Base-by-base conservation (phyloP, 2,329 filamentous ascomycete genomes). In the Penicillium sp. region DNA sequence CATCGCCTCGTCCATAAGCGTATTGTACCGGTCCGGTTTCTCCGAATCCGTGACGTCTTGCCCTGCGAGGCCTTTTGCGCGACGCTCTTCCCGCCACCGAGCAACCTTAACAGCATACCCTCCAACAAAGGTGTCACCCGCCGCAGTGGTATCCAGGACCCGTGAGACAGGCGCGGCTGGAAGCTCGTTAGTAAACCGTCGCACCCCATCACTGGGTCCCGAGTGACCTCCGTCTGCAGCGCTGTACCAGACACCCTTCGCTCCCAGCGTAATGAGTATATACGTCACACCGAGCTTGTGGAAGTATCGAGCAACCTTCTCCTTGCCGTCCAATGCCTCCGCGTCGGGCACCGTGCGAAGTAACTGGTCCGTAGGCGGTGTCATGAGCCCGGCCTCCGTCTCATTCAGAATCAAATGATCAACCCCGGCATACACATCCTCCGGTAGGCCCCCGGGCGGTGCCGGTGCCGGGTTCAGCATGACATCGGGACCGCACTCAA, bases 91-190 rank as follows among this genome's bases (percentile, higher is more conserved):
- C 24, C 72, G 73, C 55, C 74, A 71, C 55, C 77, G 79, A 38
- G 90, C 89, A 29, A 88, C 82, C 53, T 86, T 83, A 24, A 94
- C 83, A 3, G 90, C 89, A 71, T 96, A 96, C 21, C 85, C 88
- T 2, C 94, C 93, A 5, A 95, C 90, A 75, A 97, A 97, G 0
- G 93, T 97, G 72, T 97, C 93, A 0, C 93, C 93, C 5, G 94
- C 94, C 1, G 89, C 93, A 7, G 93, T 97, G 1, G 93, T 97
- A 72, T 97, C 93, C 4, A 97, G 85, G 1, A 97, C 93, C 53
- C 82, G 75, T 4, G 71, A 75, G 16, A 90, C 88, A 72, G 88
- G 88, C 57, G 83, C 80, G 0, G 89, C 90, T 4, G 79, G 76
- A 1, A 92, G 73, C 53, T 72, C 63, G 44, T 69, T 69, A 21